These are phyloP conservation scores for Aphanomyces invadans DNA, from an alignment of 352 stramenopile genomes.

Conservation along the genomic window DNA sequence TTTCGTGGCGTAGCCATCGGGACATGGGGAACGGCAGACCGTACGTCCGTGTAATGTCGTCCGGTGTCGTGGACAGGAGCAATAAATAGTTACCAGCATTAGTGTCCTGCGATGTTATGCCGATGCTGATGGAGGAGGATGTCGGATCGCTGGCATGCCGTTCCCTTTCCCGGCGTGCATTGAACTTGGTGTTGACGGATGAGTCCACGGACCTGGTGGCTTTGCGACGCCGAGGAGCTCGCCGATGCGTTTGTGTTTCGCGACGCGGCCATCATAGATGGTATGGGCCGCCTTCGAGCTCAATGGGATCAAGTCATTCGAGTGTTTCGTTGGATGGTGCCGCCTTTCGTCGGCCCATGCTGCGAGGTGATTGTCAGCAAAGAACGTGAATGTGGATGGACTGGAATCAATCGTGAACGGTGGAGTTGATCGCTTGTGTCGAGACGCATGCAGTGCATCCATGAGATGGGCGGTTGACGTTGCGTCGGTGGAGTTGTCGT, in stretches of 20 bases:
- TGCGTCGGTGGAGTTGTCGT: too few species aligned
- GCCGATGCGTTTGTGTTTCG: slow-evolving; percentile 23
- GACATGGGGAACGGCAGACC: too few species aligned
- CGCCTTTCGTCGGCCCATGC: not conserved
- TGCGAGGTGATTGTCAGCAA: not conserved
- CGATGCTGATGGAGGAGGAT: not conserved
- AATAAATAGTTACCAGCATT: too few species aligned
- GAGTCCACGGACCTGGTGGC: slow-evolving; percentile 5
- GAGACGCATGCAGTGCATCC: not conserved
- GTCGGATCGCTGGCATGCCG: too few species aligned
- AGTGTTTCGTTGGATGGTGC: not conserved
- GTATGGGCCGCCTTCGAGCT: not conserved
- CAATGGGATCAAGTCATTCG: slow-evolving; percentile 3
- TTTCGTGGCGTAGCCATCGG: not conserved
- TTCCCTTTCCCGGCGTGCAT: too few species aligned
- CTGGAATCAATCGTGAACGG: not conserved
- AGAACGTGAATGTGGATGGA: not conserved
- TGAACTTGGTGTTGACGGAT: too few species aligned
- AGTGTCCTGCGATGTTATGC: too few species aligned
- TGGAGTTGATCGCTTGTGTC: not conserved
- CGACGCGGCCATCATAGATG: slow-evolving; percentile 16
- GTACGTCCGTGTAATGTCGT: too few species aligned
- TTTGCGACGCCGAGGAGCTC: slow-evolving; percentile 17
- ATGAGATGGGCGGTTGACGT: too few species aligned
- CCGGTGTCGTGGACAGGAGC: too few species aligned